Evolutionary conservation across 164 flowering plant genomes (phyloP).

Genomic region (Protea cynaroides): DNA sequence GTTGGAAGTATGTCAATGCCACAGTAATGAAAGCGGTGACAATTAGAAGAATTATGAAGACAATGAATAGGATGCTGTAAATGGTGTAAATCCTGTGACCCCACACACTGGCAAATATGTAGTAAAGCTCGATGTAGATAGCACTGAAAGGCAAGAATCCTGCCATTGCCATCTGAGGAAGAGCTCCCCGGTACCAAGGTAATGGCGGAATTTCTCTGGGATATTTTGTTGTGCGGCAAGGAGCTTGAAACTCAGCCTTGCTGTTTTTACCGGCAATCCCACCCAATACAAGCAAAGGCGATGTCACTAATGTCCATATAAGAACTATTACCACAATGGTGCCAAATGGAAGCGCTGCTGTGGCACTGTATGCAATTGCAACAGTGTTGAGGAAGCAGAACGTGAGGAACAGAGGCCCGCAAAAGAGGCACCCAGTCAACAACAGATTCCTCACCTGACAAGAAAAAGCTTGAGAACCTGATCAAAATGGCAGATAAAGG

Average conservation of each 20-base stretch:
- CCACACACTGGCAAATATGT: slow-evolving; percentile 34
- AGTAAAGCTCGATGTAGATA: slow-evolving; percentile 29
- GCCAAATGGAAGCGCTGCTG: slow-evolving; percentile 31
- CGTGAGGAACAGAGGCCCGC: slow-evolving; percentile 26
- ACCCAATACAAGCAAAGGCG: slow-evolving; percentile 29
- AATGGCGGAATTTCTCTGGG: slow-evolving; percentile 31
- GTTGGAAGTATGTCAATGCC: slow-evolving; percentile 31
- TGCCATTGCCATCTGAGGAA: slow-evolving; percentile 34
- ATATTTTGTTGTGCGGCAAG: slow-evolving; percentile 29
- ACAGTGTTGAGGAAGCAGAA: slow-evolving; percentile 31
- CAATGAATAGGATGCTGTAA: slow-evolving; percentile 27
- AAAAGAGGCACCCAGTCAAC: slow-evolving; percentile 25
- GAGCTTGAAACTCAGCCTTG: slow-evolving; percentile 31
- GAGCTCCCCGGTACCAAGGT: slow-evolving; percentile 30
- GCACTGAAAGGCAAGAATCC: slow-evolving; percentile 33
- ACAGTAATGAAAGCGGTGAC: slow-evolving; percentile 31
- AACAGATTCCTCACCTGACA: slow-evolving; percentile 26
- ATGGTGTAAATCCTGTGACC: slow-evolving; percentile 30
- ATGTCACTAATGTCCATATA: slow-evolving; percentile 28
- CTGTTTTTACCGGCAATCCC: slow-evolving; percentile 33
- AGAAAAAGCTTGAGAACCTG: neutral
- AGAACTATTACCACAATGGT: slow-evolving; percentile 30
- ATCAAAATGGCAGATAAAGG: neutral
- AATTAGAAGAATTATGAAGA: slow-evolving; percentile 28
- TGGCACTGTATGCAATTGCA: slow-evolving; percentile 27